Conservation (phyloP, 257 asterid species). For the Haberlea rhodopensis region DNA sequence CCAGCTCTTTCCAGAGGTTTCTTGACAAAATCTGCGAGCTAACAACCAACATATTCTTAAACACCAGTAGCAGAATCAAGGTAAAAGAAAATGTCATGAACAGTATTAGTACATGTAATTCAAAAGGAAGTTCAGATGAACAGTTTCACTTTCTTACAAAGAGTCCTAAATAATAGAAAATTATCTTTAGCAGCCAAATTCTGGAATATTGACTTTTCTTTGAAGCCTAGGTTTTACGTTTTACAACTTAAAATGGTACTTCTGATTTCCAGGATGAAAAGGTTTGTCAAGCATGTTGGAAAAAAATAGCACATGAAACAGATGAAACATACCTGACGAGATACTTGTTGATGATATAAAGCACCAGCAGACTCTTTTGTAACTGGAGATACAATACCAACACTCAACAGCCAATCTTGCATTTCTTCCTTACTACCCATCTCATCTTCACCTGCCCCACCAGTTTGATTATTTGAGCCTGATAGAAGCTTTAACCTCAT, state of each 20-base stretch:
- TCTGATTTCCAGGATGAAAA: conserved; percentile 13
- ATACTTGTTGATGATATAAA: conserved; percentile 91
- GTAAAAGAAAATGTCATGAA: neutral
- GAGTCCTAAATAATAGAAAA: neutral
- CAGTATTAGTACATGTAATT: conserved; percentile 7
- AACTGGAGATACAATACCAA: conserved; percentile 95
- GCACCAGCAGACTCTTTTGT: conserved; percentile 99
- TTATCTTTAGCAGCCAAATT: conserved; percentile 1
- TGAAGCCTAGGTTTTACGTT: neutral
- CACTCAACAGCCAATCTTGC: conserved; percentile 95
- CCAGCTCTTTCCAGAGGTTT: conserved; percentile 88
- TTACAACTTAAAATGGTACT: conserved; percentile 5
- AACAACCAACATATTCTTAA: conserved; percentile 31
- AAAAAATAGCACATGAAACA: conserved; percentile 6
- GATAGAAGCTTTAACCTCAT: conserved; percentile 91
- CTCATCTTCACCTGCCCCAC: conserved; percentile 73
- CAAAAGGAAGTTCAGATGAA: neutral
- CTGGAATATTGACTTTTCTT: neutral
- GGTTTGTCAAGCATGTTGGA: neutral
- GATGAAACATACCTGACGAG: conserved; percentile 72
- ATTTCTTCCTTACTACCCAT: conserved; percentile 93
- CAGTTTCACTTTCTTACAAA: neutral
- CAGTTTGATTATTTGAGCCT: conserved; percentile 60
- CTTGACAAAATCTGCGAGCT: conserved; percentile 96
- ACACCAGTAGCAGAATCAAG: conserved; percentile 20